Conservation (phyloP, 192 early-diverging fungal genomes). For the Coemansia sp. region DNA sequence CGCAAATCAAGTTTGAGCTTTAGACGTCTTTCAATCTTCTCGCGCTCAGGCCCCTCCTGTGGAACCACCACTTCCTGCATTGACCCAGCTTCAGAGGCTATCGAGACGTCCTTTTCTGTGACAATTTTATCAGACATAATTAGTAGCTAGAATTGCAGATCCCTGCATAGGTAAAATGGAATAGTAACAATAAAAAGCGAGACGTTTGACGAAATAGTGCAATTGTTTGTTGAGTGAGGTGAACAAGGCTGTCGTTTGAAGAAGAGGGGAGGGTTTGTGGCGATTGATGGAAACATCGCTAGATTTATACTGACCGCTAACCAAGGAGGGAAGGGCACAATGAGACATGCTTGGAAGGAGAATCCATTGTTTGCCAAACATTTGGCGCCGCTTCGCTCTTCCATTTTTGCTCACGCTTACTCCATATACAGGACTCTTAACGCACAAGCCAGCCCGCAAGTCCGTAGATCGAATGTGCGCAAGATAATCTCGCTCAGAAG, state of each 20-base stretch:
- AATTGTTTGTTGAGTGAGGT: background rate
- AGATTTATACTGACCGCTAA: too few species aligned
- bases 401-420: too few species aligned
- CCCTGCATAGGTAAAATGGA: background rate
- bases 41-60: conserved; percentile 41
- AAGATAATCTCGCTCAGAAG: too few species aligned
- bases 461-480: too few species aligned
- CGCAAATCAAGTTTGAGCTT: conserved; percentile 58
- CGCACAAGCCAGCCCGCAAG: too few species aligned
- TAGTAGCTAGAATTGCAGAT: background rate
- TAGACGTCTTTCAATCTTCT: conserved; percentile 45
- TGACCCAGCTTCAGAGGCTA: background rate
- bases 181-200: background rate
- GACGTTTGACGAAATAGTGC: background rate
- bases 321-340: too few species aligned
- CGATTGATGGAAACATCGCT: too few species aligned
- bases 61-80: conserved; percentile 22
- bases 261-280: too few species aligned
- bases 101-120: conserved; percentile 3
- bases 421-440: too few species aligned
- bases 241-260: background rate
- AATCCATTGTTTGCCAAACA: too few species aligned
- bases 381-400: too few species aligned
- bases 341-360: too few species aligned
- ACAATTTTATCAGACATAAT: conserved; percentile 17